Evolutionary conservation across 1,284 basidiomycete species (phyloP), one percentile per base, ranked within the genome.

Genomic region (Pulchroboletus neoregius): DNA sequence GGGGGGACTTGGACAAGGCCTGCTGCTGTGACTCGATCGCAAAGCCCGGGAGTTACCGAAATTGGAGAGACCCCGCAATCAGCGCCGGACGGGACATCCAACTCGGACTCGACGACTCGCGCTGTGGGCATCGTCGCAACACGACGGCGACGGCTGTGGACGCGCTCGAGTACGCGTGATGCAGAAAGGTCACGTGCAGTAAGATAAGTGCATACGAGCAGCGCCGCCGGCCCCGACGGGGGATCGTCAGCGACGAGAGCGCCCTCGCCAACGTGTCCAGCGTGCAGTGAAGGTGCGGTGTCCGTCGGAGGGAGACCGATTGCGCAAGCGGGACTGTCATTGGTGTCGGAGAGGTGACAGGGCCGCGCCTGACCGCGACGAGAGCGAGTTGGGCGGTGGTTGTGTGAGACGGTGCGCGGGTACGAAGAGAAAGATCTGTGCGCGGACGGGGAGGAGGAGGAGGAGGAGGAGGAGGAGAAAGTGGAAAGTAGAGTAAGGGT

Each of bases 21-120:
- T 31, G 28, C 23, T 27, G n/a, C 20, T 4, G 32, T 46, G 53
- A 58, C 39, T 46, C 39, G 45, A 48, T 45, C 45, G 42, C 13
- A 33, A 18, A 15, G 16, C 5, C 23, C 49, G 56, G 58, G 24
- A 47, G 35, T 61, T 61, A 47, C 57, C 61, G 57, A 27, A 61
- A 45, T 36, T 18, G n/a, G 47, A 33, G 27, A 23, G 31, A 35
- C 34, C 28, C 39, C 16, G 15, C 15, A 42, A 18, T 27, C 22
- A 13, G n/a, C 9, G 35, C 34, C n/a, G 31, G 24, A 13, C 28
- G 24, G 27, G 23, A 26, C 27, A 6, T 16, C 18, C 13, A 18
- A 31, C 30, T n/a, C 28, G 31, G 40, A 33, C 22, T 12, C 15
- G 22, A 35, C 39, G 15, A 13, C 18, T 8, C 15, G 13, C n/a